phyloP scores from a whole-genome alignment of 2,329 filamentous ascomycete species.

The Pyricularia sp. region DNA sequence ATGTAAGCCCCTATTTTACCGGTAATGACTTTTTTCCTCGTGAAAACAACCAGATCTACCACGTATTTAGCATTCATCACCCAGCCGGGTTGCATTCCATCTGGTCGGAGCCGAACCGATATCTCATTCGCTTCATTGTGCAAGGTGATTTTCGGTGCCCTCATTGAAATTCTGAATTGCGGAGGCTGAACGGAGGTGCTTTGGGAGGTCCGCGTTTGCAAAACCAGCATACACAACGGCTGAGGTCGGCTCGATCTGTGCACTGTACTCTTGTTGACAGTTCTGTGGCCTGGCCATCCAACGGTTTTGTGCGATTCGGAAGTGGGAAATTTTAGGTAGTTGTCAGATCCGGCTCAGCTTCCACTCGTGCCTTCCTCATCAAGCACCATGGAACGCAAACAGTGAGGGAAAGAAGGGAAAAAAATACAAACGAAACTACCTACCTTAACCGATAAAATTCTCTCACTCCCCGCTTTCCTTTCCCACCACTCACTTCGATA shows the following conservation, averaged over 20 bases:
- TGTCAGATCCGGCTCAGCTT: conserved; percentile 1
- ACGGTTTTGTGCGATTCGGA: not conserved
- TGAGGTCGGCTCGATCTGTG: not conserved
- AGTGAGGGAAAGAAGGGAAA: not conserved
- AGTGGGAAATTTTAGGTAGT: not conserved
- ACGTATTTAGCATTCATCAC: not conserved
- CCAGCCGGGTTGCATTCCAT: not conserved
- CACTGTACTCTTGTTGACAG: not conserved
- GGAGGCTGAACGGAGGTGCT: not conserved
- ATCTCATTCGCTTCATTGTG: not conserved
- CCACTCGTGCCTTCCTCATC: not conserved
- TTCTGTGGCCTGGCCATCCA: not conserved
- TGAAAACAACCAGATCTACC: not conserved
- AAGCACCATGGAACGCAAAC: not conserved
- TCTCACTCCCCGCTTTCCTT: not conserved
- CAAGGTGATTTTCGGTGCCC: not conserved
- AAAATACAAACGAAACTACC: not conserved
- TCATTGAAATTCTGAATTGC: not conserved
- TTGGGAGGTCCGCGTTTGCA: not conserved
- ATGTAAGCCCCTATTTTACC: not conserved
- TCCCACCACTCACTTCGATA: not conserved
- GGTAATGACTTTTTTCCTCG: not conserved
- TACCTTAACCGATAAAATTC: not conserved
- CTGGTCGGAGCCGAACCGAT: not conserved
- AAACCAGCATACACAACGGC: not conserved